Conservation (phyloP, 2,329 filamentous ascomycete genomes). For the Beauveria sp. region DNA sequence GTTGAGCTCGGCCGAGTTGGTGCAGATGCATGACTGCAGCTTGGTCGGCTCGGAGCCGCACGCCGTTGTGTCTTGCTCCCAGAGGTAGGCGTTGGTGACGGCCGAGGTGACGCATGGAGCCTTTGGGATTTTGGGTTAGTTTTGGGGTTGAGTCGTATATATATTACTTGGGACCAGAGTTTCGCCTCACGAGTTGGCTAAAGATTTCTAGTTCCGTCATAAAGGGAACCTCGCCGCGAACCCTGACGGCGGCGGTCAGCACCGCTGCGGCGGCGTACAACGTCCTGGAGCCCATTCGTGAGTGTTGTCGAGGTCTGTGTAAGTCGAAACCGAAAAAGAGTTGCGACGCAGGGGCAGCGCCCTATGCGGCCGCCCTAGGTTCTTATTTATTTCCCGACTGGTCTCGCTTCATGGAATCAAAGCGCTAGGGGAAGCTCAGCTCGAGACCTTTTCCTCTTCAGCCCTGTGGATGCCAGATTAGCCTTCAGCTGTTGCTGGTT, state of each 20-base stretch:
- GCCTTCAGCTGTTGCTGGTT: no score
- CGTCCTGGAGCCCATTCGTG: background rate
- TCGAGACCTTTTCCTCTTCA: no score
- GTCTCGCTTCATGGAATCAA: no score
- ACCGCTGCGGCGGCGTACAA: background rate
- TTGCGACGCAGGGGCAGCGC: background rate
- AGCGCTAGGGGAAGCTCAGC: no score
- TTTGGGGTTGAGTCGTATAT: background rate
- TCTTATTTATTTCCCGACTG: background rate
- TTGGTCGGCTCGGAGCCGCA: constrained; percentile 33
- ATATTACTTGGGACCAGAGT: background rate
- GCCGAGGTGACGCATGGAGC: constrained; percentile 37
- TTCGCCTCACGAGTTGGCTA: constrained; percentile 24
- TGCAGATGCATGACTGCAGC: constrained; percentile 41
- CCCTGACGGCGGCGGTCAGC: background rate
- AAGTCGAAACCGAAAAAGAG: background rate
- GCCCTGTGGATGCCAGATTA: no score
- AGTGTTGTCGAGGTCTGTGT: background rate
- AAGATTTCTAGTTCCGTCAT: constrained; percentile 30
- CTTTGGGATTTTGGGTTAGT: constrained; percentile 18
- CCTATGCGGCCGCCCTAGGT: background rate
- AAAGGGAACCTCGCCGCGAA: constrained; percentile 20
- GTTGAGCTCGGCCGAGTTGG: constrained; percentile 31
- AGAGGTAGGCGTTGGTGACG: constrained; percentile 31
- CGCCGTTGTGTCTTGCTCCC: constrained; percentile 25